Base-by-base conservation (phyloP, 441 rosid genomes). In the Pelargonium australe region DNA sequence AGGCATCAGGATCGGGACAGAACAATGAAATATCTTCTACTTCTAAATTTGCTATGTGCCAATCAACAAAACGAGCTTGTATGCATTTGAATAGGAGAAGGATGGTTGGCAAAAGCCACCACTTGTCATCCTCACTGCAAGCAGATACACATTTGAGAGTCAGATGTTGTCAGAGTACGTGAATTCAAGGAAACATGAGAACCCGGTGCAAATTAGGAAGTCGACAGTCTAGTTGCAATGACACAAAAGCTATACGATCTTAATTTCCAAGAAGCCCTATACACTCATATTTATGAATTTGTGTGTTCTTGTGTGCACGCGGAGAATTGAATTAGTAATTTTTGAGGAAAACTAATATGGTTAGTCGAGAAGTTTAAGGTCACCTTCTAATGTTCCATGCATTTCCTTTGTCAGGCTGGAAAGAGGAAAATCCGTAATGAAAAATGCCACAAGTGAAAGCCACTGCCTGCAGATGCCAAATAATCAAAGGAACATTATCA, bases 31-130 rank as follows among this genome's bases (percentile, higher is more conserved):
- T 81, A 75, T 95, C 99, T 55, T 82, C 82, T 62, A 90, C 83
- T 81, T 95, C 97, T 1, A 95, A 82, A 83, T 95, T 95, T 13
- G 97, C 99, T 12, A 95, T 82, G 72, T 92, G 98, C 96, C 97
- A 89, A 75, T 95, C 95, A 2, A 90, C 83, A 49, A 95, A 79
- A 66, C 92, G 93, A 69, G 97, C 98, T 82, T 95, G 98, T 67
- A 85, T 64, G 4, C 86, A 76, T 83, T 92, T 95, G 77, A 86
- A 78, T 68, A 90, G 68, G 64, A 89, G 45, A 34, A 95, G 95
- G 49, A 87, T 51, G 5, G 95, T 86, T 31, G 97, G 96, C 81
- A 95, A 82, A 20, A 92, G 79, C 99, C 99, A 95, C 99, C 99
- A 95, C 68, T 83, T 81, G 72, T 89, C 87, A 58, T 85, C 97